phyloP scores from a whole-genome alignment of 2,329 filamentous ascomycete genomes.

The Thermothelomyces thermophilus region DNA sequence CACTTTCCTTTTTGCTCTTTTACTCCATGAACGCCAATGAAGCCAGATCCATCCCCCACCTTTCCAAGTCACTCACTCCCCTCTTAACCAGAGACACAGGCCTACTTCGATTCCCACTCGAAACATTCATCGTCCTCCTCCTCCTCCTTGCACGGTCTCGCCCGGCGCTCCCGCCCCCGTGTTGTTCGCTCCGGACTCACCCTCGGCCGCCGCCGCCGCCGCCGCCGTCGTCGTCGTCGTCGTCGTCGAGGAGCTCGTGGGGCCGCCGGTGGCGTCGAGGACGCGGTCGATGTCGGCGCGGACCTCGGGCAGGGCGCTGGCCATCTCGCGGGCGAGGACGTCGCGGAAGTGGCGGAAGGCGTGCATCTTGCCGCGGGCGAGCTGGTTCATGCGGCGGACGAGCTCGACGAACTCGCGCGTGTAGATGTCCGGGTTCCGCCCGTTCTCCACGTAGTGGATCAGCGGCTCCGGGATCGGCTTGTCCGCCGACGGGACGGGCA shows the following conservation, averaged over 20 bases:
- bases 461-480: constrained; percentile 54
- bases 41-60: neutral
- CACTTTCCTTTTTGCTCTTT: neutral
- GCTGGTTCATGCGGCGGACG: constrained; percentile 58
- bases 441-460: constrained; percentile 62
- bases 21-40: neutral
- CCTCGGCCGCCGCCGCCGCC: neutral
- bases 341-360: constrained; percentile 58
- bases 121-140: neutral
- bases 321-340: constrained; percentile 53
- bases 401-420: constrained; percentile 68
- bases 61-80: neutral
- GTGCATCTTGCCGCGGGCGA: constrained; percentile 56
- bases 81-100: too few relatives aligned
- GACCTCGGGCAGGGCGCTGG: constrained; percentile 53
- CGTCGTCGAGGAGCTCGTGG: too few relatives aligned
- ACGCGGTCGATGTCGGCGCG: constrained; percentile 46
- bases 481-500: constrained; percentile 25
- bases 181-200: too few relatives aligned
- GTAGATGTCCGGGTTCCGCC: constrained; percentile 68
- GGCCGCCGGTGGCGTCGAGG: constrained; percentile 40
- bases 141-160: neutral
- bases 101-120: too few relatives aligned
- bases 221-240: neutral
- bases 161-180: too few relatives aligned